Base-by-base conservation (phyloP, 768 basidiomycete species). In the Amanita thiersii region DNA sequence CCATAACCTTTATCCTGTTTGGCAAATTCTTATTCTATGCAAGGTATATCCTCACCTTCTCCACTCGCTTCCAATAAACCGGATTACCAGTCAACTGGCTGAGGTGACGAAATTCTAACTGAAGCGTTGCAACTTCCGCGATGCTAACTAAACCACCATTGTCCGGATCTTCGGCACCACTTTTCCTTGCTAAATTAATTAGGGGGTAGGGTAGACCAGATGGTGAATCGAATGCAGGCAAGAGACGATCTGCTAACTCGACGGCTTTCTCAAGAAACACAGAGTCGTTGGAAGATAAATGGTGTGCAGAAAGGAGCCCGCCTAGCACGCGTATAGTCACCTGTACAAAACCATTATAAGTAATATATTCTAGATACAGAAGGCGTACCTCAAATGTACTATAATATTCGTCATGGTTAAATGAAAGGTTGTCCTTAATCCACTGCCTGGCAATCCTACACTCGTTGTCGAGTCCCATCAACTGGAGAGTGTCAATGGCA, bases 251-350 rank as follows among this genome's bases (percentile, higher is more conserved):
- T 10, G 79, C 92, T 2, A 98, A 77, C 41, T 96, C 91, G 7
- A 69, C 60, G 1, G 93, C 89, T 47, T 79, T 80, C 43, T 80
- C 68, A 7, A 96, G 73, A 56, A 77, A 90, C 2, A 93, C 52
- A 3, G 65, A 51, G 45, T 92, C 84, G 23, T 74, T 63, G 1
- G 58, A 70, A 0, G 87, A 81, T 7, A 96, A 72, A 52, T 91
- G 78, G 54, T 90, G 81, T 0, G 91, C 85, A 1, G 91, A 80
- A 1, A 97, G 68, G 3, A 98, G 73, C 0, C 94, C 94, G 6
- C 94, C 93, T 2, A 98, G 69, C 1, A 94, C 75, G 17, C 93
- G 81, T 39, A 96, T 97, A 0, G 91, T 96, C 1, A 87, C 92
- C 89, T 93, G 47, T 9, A 37, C 38, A 21, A 23, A 29, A 31